Percentiles rank a stretch among this genome's conserved stretches.
These are phyloP conservation scores for Pichia thaimueangensis DNA, from an alignment of 805 yeast genomes.

Conservation along the genomic window DNA sequence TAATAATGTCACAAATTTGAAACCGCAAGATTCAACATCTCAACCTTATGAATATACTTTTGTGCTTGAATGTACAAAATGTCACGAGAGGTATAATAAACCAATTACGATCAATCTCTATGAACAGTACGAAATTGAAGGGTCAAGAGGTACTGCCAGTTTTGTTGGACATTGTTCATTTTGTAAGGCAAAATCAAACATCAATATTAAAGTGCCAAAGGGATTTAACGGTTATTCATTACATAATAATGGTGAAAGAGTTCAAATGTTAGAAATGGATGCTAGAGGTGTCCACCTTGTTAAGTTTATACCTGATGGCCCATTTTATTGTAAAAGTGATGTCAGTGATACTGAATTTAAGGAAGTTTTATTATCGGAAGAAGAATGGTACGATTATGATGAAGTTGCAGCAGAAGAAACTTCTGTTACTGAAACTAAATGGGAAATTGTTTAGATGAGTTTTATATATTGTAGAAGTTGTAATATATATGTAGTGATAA, in stretches of 20 bases:
- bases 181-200: conserved; percentile 22
- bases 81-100: conserved; percentile 73
- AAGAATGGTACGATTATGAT: conserved; percentile 95
- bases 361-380: conserved; percentile 60
- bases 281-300: conserved; percentile 76
- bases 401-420: conserved; percentile 79
- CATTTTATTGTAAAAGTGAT: conserved; percentile 45
- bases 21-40: conserved; percentile 52
- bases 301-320: conserved; percentile 62
- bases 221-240: conserved; percentile 25
- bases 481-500: too few species aligned
- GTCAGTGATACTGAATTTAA: conserved; percentile 28
- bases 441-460: too few species aligned
- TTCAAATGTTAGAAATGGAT: conserved; percentile 61
- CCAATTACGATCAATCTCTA: conserved; percentile 60
- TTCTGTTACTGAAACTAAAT: conserved; percentile 64
- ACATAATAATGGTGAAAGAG: conserved; percentile 39
- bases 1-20: conserved; percentile 28
- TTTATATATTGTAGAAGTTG: too few species aligned
- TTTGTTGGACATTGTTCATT: conserved; percentile 51
- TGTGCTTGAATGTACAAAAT: conserved; percentile 64
- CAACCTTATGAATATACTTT: conserved; percentile 73
- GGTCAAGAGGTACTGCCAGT: conserved; percentile 77
- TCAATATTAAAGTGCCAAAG: conserved; percentile 22
- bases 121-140: conserved; percentile 59